Evolutionary conservation across 164 flowering plant genomes (phyloP).

Genomic region (Macadamia tetraphylla): DNA sequence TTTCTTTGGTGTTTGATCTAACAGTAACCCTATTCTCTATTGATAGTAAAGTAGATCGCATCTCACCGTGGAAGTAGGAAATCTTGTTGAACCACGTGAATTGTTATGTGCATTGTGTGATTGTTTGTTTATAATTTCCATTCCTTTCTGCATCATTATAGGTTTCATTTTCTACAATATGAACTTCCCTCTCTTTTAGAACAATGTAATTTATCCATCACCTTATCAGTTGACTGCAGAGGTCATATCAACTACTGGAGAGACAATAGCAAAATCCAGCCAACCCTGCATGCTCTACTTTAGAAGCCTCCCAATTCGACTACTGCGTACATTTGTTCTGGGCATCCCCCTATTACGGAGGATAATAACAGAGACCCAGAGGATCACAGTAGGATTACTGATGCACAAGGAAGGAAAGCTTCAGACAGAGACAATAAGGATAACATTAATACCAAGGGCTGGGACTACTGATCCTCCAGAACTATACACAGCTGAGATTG

Average conservation of each 20-base stretch:
- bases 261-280: slow-evolving; percentile 48
- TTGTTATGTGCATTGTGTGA: no score
- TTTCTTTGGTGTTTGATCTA: no score
- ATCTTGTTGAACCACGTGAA: no score
- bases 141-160: no score
- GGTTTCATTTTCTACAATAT: no score
- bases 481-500: slow-evolving; percentile 54
- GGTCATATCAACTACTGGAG: slow-evolving; percentile 40
- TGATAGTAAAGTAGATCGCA: no score
- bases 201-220: background rate
- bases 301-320: slow-evolving; percentile 59
- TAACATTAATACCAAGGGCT: slow-evolving; percentile 51
- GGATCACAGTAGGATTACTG: slow-evolving; percentile 26
- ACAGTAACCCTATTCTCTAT: no score
- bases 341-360: slow-evolving; percentile 67
- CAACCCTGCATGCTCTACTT: slow-evolving; percentile 71
- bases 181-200: no score
- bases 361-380: slow-evolving; percentile 54
- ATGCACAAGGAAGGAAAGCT: slow-evolving; percentile 49
- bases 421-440: slow-evolving; percentile 39
- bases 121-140: no score
- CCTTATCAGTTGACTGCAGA: slow-evolving; percentile 60
- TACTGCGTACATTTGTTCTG: slow-evolving; percentile 39
- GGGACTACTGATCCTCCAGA: slow-evolving; percentile 57
- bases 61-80: no score